These are phyloP conservation scores for Euryodendron excelsum DNA, from an alignment of 148 eudicot genomes.

Conservation along the genomic window DNA sequence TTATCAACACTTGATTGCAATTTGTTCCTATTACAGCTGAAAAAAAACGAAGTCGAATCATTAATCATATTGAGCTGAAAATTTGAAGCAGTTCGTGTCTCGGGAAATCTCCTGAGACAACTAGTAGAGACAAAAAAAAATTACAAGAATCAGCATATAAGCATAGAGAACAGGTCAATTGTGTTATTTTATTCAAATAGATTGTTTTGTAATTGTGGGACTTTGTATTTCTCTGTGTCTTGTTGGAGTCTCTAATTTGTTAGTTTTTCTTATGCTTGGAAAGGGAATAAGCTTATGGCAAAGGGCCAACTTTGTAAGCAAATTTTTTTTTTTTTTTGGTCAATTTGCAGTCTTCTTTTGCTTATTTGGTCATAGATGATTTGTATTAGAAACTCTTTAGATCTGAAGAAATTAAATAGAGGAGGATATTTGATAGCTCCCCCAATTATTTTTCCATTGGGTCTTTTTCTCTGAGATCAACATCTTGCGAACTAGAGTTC, in stretches of 20 bases:
- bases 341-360: background rate
- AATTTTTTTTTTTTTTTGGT: conserved; percentile 19
- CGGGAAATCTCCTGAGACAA: too few species aligned
- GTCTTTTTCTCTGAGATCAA: background rate
- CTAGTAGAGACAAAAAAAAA: background rate
- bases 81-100: background rate
- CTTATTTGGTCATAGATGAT: conserved; percentile 3
- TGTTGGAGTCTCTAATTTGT: background rate
- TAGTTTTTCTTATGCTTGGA: background rate
- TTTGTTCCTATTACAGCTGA: conserved; percentile 6
- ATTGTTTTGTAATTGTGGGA: conserved; percentile 16
- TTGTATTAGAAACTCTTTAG: background rate
- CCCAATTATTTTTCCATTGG: background rate
- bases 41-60: conserved; percentile 8
- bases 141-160: background rate
- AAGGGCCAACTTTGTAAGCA: conserved; percentile 16
- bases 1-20: conserved; percentile 13
- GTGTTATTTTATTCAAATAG: conserved; percentile 6
- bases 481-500: too few species aligned
- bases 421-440: background rate
- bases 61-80: background rate
- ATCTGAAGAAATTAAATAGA: too few species aligned
- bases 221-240: background rate
- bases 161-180: conserved; percentile 5
- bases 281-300: conserved; percentile 14